Conservation (phyloP, 2,329 filamentous ascomycete species). For the Triangularia verruculosa region DNA sequence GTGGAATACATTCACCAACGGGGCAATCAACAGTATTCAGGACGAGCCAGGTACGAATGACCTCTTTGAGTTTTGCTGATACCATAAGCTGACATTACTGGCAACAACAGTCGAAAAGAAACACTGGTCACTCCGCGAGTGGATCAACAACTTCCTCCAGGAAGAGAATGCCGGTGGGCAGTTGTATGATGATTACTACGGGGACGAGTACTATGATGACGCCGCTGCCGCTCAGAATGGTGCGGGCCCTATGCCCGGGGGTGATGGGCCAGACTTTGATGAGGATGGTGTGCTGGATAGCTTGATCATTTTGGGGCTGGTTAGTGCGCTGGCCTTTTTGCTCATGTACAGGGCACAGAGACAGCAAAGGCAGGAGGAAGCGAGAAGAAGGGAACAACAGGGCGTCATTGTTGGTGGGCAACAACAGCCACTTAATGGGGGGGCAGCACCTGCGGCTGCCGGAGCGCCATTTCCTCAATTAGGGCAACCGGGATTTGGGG, state of each 20-base stretch:
- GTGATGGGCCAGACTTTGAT: conserved; percentile 59
- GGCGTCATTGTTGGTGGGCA: not conserved
- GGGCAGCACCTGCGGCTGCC: conserved; percentile 2
- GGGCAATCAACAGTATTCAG: conserved; percentile 87
- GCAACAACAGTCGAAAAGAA: conserved; percentile 59
- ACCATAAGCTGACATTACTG: not conserved
- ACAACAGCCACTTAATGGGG: not conserved
- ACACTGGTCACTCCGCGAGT: conserved; percentile 77
- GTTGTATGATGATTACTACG: conserved; percentile 60
- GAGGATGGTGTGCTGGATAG: conserved; percentile 79
- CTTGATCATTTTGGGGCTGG: conserved; percentile 75
- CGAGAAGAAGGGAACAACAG: conserved; percentile 42
- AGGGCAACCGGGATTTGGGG: conserved; percentile 63
- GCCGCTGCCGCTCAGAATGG: conserved; percentile 36
- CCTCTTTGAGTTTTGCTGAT: not conserved
- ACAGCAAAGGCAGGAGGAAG: conserved; percentile 63
- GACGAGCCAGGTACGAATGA: conserved; percentile 74
- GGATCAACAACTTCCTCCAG: conserved; percentile 81
- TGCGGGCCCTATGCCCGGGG: conserved; percentile 45
- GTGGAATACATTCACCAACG: conserved; percentile 91
- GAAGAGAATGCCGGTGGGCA: conserved; percentile 55
- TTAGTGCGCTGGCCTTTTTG: conserved; percentile 69
- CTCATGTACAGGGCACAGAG: conserved; percentile 77
- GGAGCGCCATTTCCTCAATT: conserved; percentile 45
- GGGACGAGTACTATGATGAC: conserved; percentile 54